Percentiles rank a stretch among this genome's conserved stretches.
These are phyloP conservation scores for Brassica juncea DNA, from an alignment of 345 rosid species.

Conservation along the genomic window DNA sequence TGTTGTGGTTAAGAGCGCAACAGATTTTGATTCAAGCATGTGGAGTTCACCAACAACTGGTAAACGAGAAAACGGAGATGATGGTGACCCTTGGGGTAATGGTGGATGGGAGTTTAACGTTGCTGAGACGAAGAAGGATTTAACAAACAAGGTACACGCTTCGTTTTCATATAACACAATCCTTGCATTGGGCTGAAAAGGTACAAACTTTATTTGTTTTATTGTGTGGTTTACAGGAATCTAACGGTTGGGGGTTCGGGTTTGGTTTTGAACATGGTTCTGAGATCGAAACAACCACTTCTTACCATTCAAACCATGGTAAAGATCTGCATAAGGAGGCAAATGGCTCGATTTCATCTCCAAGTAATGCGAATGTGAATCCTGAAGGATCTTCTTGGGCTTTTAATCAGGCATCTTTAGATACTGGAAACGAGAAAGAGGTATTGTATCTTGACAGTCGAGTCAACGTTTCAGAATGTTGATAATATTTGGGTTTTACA, in stretches of 20 bases:
- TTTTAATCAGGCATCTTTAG: slow-evolving; percentile 51
- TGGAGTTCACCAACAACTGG: slow-evolving; percentile 20
- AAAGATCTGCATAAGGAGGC: slow-evolving; percentile 29
- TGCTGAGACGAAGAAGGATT: slow-evolving; percentile 30
- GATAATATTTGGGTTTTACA: neutral
- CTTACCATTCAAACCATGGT: slow-evolving; percentile 23
- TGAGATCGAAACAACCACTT: slow-evolving; percentile 14
- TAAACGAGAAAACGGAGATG: slow-evolving; percentile 16
- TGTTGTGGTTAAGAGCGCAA: slow-evolving; percentile 6
- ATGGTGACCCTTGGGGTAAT: slow-evolving; percentile 32
- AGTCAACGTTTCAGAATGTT: neutral
- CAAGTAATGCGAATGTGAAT: slow-evolving; percentile 2
- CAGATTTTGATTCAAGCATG: slow-evolving; percentile 3
- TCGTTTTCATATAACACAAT: neutral
- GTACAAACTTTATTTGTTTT: slow-evolving; percentile 28
- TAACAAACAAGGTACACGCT: slow-evolving; percentile 24
- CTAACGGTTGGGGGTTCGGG: slow-evolving; percentile 45
- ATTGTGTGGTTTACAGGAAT: slow-evolving; percentile 34
- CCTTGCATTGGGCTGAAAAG: slow-evolving; percentile 32
- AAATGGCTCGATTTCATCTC: slow-evolving; percentile 29
- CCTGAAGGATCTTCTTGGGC: slow-evolving; percentile 50
- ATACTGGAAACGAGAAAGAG: slow-evolving; percentile 45
- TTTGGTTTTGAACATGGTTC: slow-evolving; percentile 35
- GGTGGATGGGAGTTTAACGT: slow-evolving; percentile 50
- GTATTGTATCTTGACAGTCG: slow-evolving; percentile 34